Evolutionary conservation across 306 rosid genomes (phyloP).

Genomic region (Corylus americana): DNA sequence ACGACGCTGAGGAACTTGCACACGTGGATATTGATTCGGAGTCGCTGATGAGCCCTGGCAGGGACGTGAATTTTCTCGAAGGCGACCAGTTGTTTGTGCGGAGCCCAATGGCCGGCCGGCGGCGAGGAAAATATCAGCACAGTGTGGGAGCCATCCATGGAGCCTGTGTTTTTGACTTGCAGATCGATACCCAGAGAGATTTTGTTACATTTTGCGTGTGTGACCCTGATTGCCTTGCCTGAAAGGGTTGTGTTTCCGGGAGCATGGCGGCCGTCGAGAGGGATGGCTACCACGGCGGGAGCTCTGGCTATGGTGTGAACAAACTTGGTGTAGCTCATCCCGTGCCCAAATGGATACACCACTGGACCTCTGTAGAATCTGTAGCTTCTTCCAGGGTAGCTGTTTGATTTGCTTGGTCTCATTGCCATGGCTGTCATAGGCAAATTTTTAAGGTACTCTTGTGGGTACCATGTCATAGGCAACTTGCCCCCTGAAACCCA

Average conservation of each 20-base stretch:
- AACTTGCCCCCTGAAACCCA: slow-evolving; percentile 63
- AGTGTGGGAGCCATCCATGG: slow-evolving; percentile 72
- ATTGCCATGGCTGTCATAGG: slow-evolving; percentile 85
- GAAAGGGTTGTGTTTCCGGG: slow-evolving; percentile 32
- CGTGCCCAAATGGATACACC: slow-evolving; percentile 80
- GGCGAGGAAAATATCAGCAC: slow-evolving; percentile 70
- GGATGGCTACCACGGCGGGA: slow-evolving; percentile 51
- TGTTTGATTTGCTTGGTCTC: slow-evolving; percentile 47
- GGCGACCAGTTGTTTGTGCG: slow-evolving; percentile 61
- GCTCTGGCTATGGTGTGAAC: slow-evolving; percentile 56
- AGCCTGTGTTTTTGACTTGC: slow-evolving; percentile 62
- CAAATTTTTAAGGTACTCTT: slow-evolving; percentile 59
- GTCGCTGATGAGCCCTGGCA: slow-evolving; percentile 43
- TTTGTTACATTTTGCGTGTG: slow-evolving; percentile 63
- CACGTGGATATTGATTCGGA: slow-evolving; percentile 61
- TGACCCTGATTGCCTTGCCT: slow-evolving; percentile 71
- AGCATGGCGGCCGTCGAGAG: slow-evolving; percentile 50
- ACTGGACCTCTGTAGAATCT: slow-evolving; percentile 78
- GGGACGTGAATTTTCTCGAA: slow-evolving; percentile 70
- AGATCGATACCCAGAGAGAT: slow-evolving; percentile 58
- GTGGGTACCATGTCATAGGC: slow-evolving; percentile 93
- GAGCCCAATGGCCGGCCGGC: slow-evolving; percentile 60
- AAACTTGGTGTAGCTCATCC: slow-evolving; percentile 61
- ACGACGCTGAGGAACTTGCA: slow-evolving; percentile 80
- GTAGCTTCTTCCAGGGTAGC: slow-evolving; percentile 87